phyloP scores from a whole-genome alignment of 1,284 basidiomycete species.

The Ganoderma lucidum region DNA sequence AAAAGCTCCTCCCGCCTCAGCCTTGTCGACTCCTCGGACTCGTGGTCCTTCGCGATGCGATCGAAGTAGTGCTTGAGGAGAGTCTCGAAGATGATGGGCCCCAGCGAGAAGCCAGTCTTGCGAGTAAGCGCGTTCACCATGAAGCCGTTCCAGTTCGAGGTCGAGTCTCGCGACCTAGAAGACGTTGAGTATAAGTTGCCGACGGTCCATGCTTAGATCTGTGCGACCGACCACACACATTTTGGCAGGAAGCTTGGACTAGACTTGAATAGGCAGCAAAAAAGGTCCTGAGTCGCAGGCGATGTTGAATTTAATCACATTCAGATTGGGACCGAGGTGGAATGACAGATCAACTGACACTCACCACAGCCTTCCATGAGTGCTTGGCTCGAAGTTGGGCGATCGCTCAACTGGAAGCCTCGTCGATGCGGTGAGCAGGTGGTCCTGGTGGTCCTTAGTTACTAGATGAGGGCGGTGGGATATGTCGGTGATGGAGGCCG shows the following conservation, averaged over 20 bases:
- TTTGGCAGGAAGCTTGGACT: neutral
- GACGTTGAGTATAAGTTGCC: neutral
- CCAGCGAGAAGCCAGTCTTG: constrained; percentile 69
- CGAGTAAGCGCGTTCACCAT: constrained; percentile 62
- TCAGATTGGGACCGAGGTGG: neutral
- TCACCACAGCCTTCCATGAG: constrained; percentile 10
- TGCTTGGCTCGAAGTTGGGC: neutral
- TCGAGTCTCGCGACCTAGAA: neutral
- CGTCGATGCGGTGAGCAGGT: neutral
- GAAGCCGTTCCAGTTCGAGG: constrained; percentile 5
- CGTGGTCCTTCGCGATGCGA: constrained; percentile 56
- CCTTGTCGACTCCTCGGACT: constrained; percentile 46
- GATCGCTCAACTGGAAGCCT: neutral
- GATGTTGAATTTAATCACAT: neutral
- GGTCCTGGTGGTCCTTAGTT: neutral
- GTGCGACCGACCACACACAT: neutral
- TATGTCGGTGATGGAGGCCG: neutral
- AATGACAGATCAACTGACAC: constrained; percentile 10
- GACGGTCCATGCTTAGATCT: neutral
- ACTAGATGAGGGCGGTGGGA: neutral
- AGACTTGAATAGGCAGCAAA: neutral
- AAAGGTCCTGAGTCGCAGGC: neutral
- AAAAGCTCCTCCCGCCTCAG: constrained; percentile 80
- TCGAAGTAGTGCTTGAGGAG: constrained; percentile 87
- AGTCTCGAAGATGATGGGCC: constrained; percentile 81